Base-by-base conservation (phyloP, 345 rosid genomes). In the Orychophragmus violaceus region DNA sequence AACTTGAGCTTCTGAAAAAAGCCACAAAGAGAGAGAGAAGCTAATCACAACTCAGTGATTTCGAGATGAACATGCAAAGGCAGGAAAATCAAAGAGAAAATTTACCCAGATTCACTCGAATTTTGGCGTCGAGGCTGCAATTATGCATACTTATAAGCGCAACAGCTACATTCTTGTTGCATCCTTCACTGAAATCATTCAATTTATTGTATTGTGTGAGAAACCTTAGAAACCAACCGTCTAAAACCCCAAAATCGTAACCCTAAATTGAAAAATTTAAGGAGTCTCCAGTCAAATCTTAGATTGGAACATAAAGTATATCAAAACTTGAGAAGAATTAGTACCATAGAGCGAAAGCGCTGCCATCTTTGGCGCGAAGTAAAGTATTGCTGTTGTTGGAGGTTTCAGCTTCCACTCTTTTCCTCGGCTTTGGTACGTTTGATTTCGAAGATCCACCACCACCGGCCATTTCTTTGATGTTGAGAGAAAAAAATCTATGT, bases 331-430 rank as follows among this genome's bases (percentile, higher is more conserved):
- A n/a, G n/a, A n/a, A n/a, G n/a, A n/a, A n/a, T n/a, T n/a, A n/a
- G n/a, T n/a, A 94, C 99, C 99, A 94, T 64, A 74, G 71, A 60
- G 85, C 75, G 29, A 94, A 94, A 63, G 96, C 97, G 8, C 96
- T 90, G 66, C 99, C 97, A 51, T 84, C 90, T 75, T 62, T 88
- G 45, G 82, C 95, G 3, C 99, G 92, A 24, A 87, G 70, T 55
- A 94, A 76, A 44, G 85, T 39, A 0, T 39, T 39, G 45, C 5
- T 71, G n/a, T n/a, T n/a, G 48, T 74, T 14, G 19, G n/a, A n/a
- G 17, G 76, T 33, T 21, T 72, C 83, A 0, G 87, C 96, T 57
- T 94, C 97, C 2, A 84, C 96, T 61, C 97, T 83, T 80, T 88
- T 94, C 86, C 88, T 82, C 13, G 83, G 73, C 74, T 84, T 84